Base-by-base conservation (phyloP, 805 yeast species). In the Saturnispora saitoi region DNA sequence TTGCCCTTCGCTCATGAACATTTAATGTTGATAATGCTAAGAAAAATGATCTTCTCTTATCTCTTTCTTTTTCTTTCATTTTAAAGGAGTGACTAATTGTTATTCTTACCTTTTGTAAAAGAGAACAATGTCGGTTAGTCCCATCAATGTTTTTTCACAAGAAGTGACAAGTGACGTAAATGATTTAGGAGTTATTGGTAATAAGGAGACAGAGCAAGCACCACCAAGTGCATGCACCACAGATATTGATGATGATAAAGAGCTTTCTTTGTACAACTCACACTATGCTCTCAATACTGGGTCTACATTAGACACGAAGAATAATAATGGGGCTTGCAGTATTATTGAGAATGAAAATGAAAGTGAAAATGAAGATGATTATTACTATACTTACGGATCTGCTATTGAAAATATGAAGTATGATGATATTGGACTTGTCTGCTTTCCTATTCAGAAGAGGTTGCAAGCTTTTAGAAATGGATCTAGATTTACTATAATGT, bases 401-500 rank as follows among this genome's bases (percentile, higher is more conserved):
- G 67, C 67, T 2, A 44, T 57, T 26, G 47, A 53, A 39, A 55
- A 49, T 43, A 48, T 61, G 52, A 43, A 51, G 19, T 55, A 58
- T 12, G 58, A 58, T 32, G 60, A 59, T 24, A 53, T 62, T 48
- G 67, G 67, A 2, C 47, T 63, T 37, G 51, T 56, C 5, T 61
- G 64, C 46, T 55, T 63, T 42, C 66, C 66, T 17, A 54, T 62
- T 40, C 59, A 62, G 48, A 63, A 60, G 48, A 54, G 60, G 36
- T 47, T 58, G 15, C 58, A 60, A 26, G 63, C 63, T 10, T 57
- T 75, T 43, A 76, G 71, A 52, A 71, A 72, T 49, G 96, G 96
- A 15, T 80, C 86, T 19, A 71, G 80, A 24, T 84, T 86, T 66
- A 87, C 95, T 42, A 59, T 90, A 49, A 79, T 89, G 85, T 79